phyloP scores from a whole-genome alignment of 306 rosid genomes.

The Ochetophila trinervis region DNA sequence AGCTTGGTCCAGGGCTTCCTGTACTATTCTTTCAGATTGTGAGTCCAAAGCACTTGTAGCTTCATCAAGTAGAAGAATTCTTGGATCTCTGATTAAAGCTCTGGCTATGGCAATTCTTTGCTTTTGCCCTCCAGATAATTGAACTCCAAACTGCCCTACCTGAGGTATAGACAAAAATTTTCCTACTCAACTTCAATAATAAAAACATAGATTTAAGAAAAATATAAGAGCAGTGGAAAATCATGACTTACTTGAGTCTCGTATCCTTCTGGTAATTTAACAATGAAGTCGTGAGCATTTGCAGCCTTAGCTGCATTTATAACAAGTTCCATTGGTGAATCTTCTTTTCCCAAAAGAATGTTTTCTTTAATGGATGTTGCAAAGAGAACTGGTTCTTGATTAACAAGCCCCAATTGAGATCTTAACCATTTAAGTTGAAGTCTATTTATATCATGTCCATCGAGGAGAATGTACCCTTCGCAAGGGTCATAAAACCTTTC shows the following conservation, averaged over 20 bases:
- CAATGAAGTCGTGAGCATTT: constrained; percentile 78
- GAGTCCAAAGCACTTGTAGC: constrained; percentile 92
- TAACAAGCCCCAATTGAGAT: constrained; percentile 78
- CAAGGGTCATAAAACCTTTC: constrained; percentile 85
- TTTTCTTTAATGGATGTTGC: constrained; percentile 81
- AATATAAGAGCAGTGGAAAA: too few species aligned
- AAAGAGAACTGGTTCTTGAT: constrained; percentile 78
- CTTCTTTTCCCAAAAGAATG: constrained; percentile 75
- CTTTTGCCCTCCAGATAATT: constrained; percentile 81
- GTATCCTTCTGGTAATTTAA: constrained; percentile 57
- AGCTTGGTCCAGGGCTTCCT: constrained; percentile 71
- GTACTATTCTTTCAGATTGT: constrained; percentile 64
- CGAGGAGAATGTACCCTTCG: constrained; percentile 59
- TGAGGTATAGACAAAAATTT: constrained; percentile 14
- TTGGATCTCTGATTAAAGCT: constrained; percentile 67
- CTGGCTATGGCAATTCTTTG: constrained; percentile 93
- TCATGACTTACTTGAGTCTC: constrained; percentile 55
- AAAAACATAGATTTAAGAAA: not conserved
- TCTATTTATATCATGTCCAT: constrained; percentile 50
- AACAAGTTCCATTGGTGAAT: constrained; percentile 55
- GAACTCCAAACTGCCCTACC: constrained; percentile 83
- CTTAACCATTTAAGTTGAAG: constrained; percentile 66
- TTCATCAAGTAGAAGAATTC: constrained; percentile 78
- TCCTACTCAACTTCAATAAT: constrained; percentile 3
- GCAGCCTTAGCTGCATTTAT: constrained; percentile 63